Percentiles rank a stretch among this genome's conserved stretches.
Conservation (phyloP, 2,329 filamentous ascomycete genomes). For the Fusarium chaquense region DNA sequence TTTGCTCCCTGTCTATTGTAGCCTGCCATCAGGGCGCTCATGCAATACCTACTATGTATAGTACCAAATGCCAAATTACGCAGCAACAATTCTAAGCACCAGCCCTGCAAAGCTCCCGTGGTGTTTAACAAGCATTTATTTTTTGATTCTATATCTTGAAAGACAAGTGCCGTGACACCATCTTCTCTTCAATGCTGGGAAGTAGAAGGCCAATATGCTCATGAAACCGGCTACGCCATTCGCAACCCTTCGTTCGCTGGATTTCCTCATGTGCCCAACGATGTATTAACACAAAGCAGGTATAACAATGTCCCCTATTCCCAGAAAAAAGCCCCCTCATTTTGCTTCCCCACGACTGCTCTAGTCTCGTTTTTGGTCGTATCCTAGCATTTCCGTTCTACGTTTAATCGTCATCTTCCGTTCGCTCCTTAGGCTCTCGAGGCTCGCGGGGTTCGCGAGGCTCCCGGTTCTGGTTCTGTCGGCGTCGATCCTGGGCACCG, state of each 20-base stretch:
- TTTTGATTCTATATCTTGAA: conserved; percentile 37
- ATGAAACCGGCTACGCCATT: conserved; percentile 55
- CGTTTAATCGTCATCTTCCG: conserved; percentile 68
- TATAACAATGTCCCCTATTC: conserved; percentile 43
- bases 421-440: conserved; percentile 56
- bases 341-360: conserved; percentile 35
- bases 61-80: conserved; percentile 12
- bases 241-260: conserved; percentile 50
- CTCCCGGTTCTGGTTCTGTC: conserved; percentile 46
- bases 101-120: neutral
- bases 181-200: conserved; percentile 41
- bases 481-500: conserved; percentile 52
- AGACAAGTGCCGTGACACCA: conserved; percentile 34
- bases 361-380: conserved; percentile 37
- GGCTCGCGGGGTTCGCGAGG: conserved; percentile 32
- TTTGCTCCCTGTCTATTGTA: neutral
- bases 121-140: conserved; percentile 36
- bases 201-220: conserved; percentile 50
- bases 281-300: conserved; percentile 53
- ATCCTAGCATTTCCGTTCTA: conserved; percentile 28
- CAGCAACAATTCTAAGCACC: neutral
- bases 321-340: conserved; percentile 36
- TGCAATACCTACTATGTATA: conserved; percentile 17
- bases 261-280: conserved; percentile 46
- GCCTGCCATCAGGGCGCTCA: neutral